Evolutionary conservation across 179 eudicot species (phyloP), one percentile per base, ranked within the genome.

Genomic region (Silene vulgaris): DNA sequence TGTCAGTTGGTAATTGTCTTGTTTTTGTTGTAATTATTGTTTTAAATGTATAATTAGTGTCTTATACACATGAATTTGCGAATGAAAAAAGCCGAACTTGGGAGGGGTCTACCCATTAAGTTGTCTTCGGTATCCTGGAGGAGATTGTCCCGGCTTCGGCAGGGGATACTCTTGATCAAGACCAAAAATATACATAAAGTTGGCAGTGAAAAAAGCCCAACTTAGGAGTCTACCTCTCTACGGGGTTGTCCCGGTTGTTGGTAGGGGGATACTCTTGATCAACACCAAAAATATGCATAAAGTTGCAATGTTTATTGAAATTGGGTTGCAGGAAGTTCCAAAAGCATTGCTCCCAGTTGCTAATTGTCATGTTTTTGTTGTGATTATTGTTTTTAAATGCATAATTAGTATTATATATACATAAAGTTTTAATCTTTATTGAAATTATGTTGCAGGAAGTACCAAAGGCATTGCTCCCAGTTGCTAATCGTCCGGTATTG

Each of bases 271-370:
- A 32, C 5, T 32, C 35, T 32, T 32, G 35, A 32, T 32, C 35
- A 35, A 35, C 40, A 5, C 40, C 40, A 35, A 5, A 21, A 21
- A 5, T 12, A 12, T 35, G 12, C 52, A 17, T 50, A 78, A 59
- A 17, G 21, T 28, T 57, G 2, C 17, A 4, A 5, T 52, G n/a
- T 74, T 70, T 8, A 19, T 52, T 43, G 57, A 71, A 21, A 23
- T 50, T 52, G 19, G 26, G 26, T 8, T 75, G 74, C 90, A 93
- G 98, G 97, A 93, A 73, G 90, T 89, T 71, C 99, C 99, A 0
- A 89, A 95, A 82, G 93, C 97, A 12, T 80, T 95, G 59, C 93
- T 93, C 12, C 99, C 99, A 2, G 96, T 95, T 56, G 99, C 96
- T 2, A 96, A 96, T 73, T 89, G 96, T 6, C 97, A 96, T 7